Evolutionary conservation across 768 basidiomycete species (phyloP).

Genomic region (Tricholoma flavovirens): DNA sequence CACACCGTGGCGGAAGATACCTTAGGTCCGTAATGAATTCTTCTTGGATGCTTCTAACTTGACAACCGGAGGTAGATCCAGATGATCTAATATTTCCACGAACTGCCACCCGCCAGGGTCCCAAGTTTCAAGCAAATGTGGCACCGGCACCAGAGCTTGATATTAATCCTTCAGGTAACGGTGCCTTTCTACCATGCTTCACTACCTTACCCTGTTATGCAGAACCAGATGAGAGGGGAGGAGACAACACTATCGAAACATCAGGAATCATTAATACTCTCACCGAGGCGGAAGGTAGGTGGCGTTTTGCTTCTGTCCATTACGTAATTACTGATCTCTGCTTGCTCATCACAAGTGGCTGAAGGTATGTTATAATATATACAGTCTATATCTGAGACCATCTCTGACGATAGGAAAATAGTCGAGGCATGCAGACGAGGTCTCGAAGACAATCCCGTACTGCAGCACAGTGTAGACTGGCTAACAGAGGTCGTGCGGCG

Average conservation of each 20-base stretch:
- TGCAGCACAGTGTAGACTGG: constrained; percentile 71
- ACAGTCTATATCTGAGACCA: background rate
- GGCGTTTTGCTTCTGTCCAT: constrained; percentile 13
- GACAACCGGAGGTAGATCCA: constrained; percentile 53
- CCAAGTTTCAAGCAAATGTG: constrained; percentile 74
- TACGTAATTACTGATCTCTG: constrained; percentile 19
- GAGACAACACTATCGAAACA: constrained; percentile 69
- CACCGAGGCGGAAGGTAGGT: constrained; percentile 62
- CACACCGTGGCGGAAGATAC: constrained; percentile 92
- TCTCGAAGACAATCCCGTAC: constrained; percentile 46
- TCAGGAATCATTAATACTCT: constrained; percentile 60
- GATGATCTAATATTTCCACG: constrained; percentile 97
- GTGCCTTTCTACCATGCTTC: background rate
- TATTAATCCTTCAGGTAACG: constrained; percentile 35
- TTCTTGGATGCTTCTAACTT: constrained; percentile 13
- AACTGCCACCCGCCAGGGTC: constrained; percentile 84
- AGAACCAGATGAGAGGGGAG: constrained; percentile 63
- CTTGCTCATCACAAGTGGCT: constrained; percentile 33
- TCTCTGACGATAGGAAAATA: constrained; percentile 22
- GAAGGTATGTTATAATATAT: constrained; percentile 52
- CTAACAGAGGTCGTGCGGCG: constrained; percentile 69
- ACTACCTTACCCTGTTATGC: constrained; percentile 10
- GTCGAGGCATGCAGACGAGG: constrained; percentile 62
- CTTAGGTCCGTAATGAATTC: constrained; percentile 49
- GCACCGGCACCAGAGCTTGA: constrained; percentile 39